Percentiles rank a stretch among this genome's conserved stretches.
Conservation (phyloP, 148 eudicot genomes). For the Gaultheria prostrata region DNA sequence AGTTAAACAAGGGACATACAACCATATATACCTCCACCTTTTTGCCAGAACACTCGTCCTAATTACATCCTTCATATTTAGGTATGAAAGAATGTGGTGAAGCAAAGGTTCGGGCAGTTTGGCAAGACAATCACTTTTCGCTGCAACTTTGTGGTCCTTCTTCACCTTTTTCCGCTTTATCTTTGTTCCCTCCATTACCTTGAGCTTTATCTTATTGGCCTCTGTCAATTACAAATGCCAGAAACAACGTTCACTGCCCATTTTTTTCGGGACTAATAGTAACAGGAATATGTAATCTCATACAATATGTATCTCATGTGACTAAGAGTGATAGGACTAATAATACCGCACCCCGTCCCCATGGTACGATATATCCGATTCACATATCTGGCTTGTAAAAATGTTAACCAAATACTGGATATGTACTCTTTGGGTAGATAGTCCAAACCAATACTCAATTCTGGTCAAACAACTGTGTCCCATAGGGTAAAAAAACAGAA, state of each 20-base stretch:
- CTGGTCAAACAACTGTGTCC: background rate
- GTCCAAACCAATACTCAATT: background rate
- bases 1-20: background rate
- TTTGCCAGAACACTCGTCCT: background rate
- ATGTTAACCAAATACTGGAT: background rate
- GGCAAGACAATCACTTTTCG: background rate
- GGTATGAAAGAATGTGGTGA: slow-evolving; percentile 3
- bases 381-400: background rate
- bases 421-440: too few species aligned
- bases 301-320: too few species aligned
- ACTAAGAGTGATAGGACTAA: too few species aligned
- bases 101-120: background rate
- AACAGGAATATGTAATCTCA: too few species aligned
- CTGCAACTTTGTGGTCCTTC: background rate
- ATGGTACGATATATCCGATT: background rate
- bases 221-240: background rate
- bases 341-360: background rate
- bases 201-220: background rate
- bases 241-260: background rate
- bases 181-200: background rate
- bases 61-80: background rate
- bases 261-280: too few species aligned
- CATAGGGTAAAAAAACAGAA: background rate
- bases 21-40: slow-evolving; percentile 14
- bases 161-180: background rate